Evolutionary conservation across 2,329 filamentous ascomycete species (phyloP).

Genomic region (Lachnellula suecica): DNA sequence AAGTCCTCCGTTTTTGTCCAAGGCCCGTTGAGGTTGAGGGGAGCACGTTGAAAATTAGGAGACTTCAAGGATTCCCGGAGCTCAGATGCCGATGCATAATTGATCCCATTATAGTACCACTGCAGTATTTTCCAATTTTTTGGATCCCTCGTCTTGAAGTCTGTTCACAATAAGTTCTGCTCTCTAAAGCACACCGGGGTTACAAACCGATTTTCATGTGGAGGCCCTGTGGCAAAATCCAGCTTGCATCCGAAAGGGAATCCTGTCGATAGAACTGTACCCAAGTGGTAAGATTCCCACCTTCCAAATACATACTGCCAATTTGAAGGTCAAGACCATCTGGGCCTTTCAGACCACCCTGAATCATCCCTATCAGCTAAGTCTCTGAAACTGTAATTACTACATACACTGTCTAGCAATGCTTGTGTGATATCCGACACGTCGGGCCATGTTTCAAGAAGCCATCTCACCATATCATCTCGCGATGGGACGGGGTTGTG

Average conservation of each 20-base stretch:
- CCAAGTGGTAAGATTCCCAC: background rate
- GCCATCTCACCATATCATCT: background rate
- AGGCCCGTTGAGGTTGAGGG: slow-evolving; percentile 13
- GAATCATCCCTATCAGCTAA: background rate
- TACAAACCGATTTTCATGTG: slow-evolving; percentile 23
- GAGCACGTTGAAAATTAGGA: slow-evolving; percentile 15
- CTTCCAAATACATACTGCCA: background rate
- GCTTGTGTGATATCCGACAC: background rate
- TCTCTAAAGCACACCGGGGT: slow-evolving; percentile 35
- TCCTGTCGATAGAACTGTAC: background rate
- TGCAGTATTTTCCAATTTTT: slow-evolving; percentile 49
- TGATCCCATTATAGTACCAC: slow-evolving; percentile 55
- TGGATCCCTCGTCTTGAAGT: slow-evolving; percentile 51
- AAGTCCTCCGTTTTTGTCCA: slow-evolving; percentile 20
- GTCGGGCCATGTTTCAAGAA: background rate
- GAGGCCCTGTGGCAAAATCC: background rate
- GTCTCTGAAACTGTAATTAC: background rate
- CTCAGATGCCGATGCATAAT: slow-evolving; percentile 48
- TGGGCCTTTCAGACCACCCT: background rate
- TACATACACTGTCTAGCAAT: background rate
- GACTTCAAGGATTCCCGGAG: slow-evolving; percentile 39
- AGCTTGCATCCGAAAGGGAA: background rate
- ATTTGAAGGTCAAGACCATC: background rate
- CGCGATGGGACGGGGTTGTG: background rate
- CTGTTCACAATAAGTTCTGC: slow-evolving; percentile 43